Evolutionary conservation across 257 asterid species (phyloP), one percentile per base, ranked within the genome.

Genomic region (Solanum phureja): DNA sequence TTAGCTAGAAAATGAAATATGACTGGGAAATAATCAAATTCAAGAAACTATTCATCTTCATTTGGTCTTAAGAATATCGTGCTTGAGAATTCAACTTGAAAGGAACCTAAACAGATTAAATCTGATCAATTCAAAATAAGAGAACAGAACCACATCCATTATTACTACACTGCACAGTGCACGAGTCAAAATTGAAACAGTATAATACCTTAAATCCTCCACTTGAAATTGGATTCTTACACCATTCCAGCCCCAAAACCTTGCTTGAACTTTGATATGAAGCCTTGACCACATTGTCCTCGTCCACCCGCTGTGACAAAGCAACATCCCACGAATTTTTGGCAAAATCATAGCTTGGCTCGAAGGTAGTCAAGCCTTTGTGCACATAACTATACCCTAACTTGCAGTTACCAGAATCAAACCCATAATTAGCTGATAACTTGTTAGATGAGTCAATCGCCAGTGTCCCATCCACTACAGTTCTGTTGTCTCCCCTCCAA

Each of bases 331-430:
- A 89, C 34, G 92, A 84, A 42, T 91, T 91, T 40, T 83, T 84
- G 35, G 88, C 87, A 11, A 89, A 87, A 87, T 91, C 91, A 87
- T 91, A 91, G 92, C 88, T 83, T 10, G 92, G 92, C 85, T 91
- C 93, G 34, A 91, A 62, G 5, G 92, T 88, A 37, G 88, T 85
- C 88, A 88, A 79, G 27, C 90, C 93, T 4, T 86, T 74, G 9
- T 81, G 88, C 19, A 73, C 84, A 16, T 91, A 91, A 60, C 87
- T 84, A 85, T 89, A 89, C 62, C 86, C 90, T 89, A 91, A 56
- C 88, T 77, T 91, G 85, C 83, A 89, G 37, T 49, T 73, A 46
- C 85, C 66, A 56, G 90, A 76, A 13, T 87, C 90, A 68, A 89
- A 29, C 56, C 79, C 91, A 34, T 89, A 88, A 87, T 82, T 77